Evolutionary conservation across 2,329 filamentous ascomycete genomes (phyloP), one percentile per base, ranked within the genome.

Genomic region (Neoarthrinium moseri): DNA sequence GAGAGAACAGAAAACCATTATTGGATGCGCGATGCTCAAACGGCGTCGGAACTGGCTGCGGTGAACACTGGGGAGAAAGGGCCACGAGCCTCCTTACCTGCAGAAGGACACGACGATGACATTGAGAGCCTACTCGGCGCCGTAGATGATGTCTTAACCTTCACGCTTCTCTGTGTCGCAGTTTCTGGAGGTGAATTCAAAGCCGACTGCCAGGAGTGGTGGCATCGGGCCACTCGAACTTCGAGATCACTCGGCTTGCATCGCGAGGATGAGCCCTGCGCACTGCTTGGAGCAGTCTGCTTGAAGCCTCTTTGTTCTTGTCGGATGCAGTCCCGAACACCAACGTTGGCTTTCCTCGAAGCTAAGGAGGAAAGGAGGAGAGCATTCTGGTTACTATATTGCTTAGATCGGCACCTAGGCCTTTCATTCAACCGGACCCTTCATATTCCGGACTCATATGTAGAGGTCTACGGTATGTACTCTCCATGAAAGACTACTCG

Each of bases 71-170:
- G n/a, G n/a, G n/a, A n/a, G n/a, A n/a, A 7, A 34, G 32, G 32
- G 26, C 26, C 26, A 29, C 26, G 10, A 29, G 26, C 8, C 7
- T 12, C n/a, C n/a, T 34, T 17, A 15, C n/a, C n/a, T 6, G 18
- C 32, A 34, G 32, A 21, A 37, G 34, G 21, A 15, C 8, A 39
- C 6, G n/a, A 39, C 21, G 20, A 12, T 23, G 21, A 2, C 22
- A 23, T 22, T 23, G 11, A 6, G 18, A 23, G 15, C 15, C 18
- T 8, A 26, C 36, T 23, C 10, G 18, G 18, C 11, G 36, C 20
- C 12, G 36, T 39, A 7, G 36, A 39, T 23, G 36, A 39, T n/a
- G 36, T 39, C 20, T 23, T 39, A 13, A 39, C 36, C 13, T 26
- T 39, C 13, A 4, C 18, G 5, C 22, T 39, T 24, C 36, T 39